These are phyloP conservation scores for Didymella arachidicola DNA, from an alignment of 2,329 filamentous ascomycete species.

Conservation along the genomic window DNA sequence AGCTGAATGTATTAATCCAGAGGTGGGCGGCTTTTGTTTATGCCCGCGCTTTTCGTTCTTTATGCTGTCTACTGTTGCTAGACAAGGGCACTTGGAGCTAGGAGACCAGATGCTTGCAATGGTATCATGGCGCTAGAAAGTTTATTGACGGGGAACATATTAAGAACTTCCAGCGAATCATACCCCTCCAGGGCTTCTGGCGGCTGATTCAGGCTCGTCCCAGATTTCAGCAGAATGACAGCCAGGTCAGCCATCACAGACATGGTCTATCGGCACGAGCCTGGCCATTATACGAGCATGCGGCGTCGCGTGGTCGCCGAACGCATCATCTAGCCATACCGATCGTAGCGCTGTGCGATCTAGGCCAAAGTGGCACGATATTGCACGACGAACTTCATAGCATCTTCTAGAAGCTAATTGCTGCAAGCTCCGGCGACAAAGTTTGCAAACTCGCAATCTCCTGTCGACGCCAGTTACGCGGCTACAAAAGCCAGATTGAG, in stretches of 20 bases:
- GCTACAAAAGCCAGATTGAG: neutral
- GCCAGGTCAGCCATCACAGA: neutral
- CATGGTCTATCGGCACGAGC: neutral
- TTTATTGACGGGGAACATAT: slow-evolving; percentile 8
- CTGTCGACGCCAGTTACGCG: neutral
- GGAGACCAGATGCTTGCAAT: neutral
- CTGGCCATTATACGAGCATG: neutral
- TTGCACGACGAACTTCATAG: neutral
- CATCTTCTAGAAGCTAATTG: neutral
- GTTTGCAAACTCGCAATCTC: neutral
- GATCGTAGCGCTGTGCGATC: neutral
- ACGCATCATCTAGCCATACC: neutral
- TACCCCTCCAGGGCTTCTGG: slow-evolving; percentile 1
- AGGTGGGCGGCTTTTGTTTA: slow-evolving; percentile 1
- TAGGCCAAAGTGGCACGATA: slow-evolving; percentile 1
- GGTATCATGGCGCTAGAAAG: neutral
- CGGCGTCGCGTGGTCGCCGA: neutral
- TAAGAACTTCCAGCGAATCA: slow-evolving; percentile 1
- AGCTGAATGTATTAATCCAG: neutral
- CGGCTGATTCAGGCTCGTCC: neutral
- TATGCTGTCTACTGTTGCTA: neutral
- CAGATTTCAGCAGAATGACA: neutral
- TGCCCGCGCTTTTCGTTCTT: neutral
- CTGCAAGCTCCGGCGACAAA: neutral
- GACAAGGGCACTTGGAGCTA: slow-evolving; percentile 2